Evolutionary conservation across 2,329 filamentous ascomycete genomes (phyloP).

Genomic region (Aspergillus intermedius): DNA sequence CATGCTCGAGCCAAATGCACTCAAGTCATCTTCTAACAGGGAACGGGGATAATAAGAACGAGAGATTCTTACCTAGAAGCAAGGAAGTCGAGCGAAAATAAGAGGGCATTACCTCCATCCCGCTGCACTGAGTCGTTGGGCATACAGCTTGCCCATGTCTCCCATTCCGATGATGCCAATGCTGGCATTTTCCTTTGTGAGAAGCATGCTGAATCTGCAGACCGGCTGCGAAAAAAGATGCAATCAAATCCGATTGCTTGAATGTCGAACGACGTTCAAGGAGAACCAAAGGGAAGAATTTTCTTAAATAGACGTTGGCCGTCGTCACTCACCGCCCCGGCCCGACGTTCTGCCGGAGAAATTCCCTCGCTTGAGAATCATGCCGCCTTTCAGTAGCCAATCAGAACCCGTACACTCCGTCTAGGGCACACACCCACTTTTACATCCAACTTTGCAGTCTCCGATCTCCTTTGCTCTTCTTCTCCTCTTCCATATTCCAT

Average conservation of each 20-base stretch:
- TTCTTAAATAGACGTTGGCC: not conserved
- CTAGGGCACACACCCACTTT: slow-evolving; percentile 35
- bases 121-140: slow-evolving; percentile 75
- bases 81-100: not conserved
- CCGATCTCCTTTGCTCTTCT: slow-evolving; percentile 19
- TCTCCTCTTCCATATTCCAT: slow-evolving; percentile 34
- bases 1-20: slow-evolving; percentile 99
- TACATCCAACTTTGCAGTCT: slow-evolving; percentile 17
- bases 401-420: slow-evolving; percentile 13
- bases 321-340: not conserved
- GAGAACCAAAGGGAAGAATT: not conserved
- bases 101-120: slow-evolving; percentile 67
- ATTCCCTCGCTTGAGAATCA: not conserved
- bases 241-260: not conserved
- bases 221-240: not conserved
- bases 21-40: slow-evolving; percentile 87
- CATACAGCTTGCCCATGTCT: slow-evolving; percentile 99
- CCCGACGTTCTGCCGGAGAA: slow-evolving; percentile 1
- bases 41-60: slow-evolving; percentile 6
- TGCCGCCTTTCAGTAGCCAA: slow-evolving; percentile 17
- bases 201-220: slow-evolving; percentile 20
- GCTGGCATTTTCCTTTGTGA: slow-evolving; percentile 60
- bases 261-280: not conserved
- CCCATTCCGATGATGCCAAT: slow-evolving; percentile 98
- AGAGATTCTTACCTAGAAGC: slow-evolving; percentile 18